Evolutionary conservation across 441 rosid genomes (phyloP), one percentile per base, ranked within the genome.

Genomic region (Pelargonium fulgidum): DNA sequence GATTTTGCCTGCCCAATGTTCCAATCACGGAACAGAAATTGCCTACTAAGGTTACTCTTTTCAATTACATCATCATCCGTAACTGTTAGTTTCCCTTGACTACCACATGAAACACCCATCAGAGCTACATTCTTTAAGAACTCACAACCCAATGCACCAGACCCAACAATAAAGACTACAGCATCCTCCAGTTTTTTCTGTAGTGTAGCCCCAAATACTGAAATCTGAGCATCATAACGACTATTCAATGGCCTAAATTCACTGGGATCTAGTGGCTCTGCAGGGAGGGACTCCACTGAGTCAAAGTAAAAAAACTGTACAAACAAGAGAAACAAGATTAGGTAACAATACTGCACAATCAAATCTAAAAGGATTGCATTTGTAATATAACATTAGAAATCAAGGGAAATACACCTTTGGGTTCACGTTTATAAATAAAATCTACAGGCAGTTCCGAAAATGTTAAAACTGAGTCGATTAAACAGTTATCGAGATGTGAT

Each of bases 1-100:
- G 97, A 92, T 80, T 92, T 92, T 16, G 97, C 92, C 79, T 92
- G 97, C 56, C 97, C 96, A 76, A 92, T 92, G 77, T 92, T 89
- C 97, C 97, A 92, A 75, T 92, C 97, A 47, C 94, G 92, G 70
- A 92, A 92, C 33, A 92, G 90, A 77, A 92, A 92, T 75, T 92
- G 97, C 79, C 97, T 85, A 70, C 94, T 89, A 36, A 92, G 94
- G 74, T 92, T 92, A 81, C 97, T 92, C 86, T 92, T 92, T 79
- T 92, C 97, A 44, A 92, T 92, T 11, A 92, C 91, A 72, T 92
- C 97, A 78, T 92, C 97, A 78, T 92, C 96, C 0, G 97, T 92
- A 68, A 92, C 81, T 4, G 92, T 92, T 20, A 92, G 84, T 79
- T 84, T 88, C 44, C 94, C 97, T 80, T 78, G 77, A 72, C 71